A percentile compares a stretch with the other conserved stretches of the same genome.
Conservation (phyloP, 768 basidiomycete species). For the Collybia nuda region DNA sequence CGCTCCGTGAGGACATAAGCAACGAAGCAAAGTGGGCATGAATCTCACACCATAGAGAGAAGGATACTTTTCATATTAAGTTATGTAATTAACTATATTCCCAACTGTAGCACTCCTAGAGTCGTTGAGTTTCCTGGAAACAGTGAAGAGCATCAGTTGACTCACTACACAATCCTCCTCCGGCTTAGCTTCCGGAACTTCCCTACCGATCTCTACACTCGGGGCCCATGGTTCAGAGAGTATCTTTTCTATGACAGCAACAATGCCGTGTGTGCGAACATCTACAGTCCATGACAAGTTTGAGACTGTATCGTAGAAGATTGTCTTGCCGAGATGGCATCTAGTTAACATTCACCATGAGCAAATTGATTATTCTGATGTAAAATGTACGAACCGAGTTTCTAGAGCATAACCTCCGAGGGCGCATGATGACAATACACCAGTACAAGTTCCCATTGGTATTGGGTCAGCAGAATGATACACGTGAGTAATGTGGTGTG, state of each 20-base stretch:
- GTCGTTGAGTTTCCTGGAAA: neutral
- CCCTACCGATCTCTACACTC: constrained; percentile 56
- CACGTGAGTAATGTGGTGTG: constrained; percentile 83
- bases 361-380: constrained; percentile 1
- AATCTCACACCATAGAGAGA: too few species aligned
- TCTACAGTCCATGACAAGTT: constrained; percentile 85
- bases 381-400: constrained; percentile 46
- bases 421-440: constrained; percentile 77
- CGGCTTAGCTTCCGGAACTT: constrained; percentile 53
- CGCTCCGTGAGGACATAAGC: too few species aligned
- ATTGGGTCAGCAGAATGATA: constrained; percentile 96
- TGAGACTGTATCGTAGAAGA: constrained; percentile 90
- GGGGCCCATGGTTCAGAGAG: constrained; percentile 72
- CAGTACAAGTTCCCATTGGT: constrained; percentile 86
- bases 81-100: constrained; percentile 44
- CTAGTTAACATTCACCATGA: constrained; percentile 25
- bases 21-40: too few species aligned
- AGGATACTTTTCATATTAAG: too few species aligned
- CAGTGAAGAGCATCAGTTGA: constrained; percentile 1
- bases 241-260: constrained; percentile 73
- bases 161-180: constrained; percentile 76
- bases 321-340: constrained; percentile 84
- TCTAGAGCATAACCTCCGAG: constrained; percentile 91
- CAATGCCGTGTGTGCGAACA: constrained; percentile 78
- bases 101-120: constrained; percentile 71